Base-by-base conservation (phyloP, 1,284 basidiomycete genomes). In the Anthracocystis walkeri region DNA sequence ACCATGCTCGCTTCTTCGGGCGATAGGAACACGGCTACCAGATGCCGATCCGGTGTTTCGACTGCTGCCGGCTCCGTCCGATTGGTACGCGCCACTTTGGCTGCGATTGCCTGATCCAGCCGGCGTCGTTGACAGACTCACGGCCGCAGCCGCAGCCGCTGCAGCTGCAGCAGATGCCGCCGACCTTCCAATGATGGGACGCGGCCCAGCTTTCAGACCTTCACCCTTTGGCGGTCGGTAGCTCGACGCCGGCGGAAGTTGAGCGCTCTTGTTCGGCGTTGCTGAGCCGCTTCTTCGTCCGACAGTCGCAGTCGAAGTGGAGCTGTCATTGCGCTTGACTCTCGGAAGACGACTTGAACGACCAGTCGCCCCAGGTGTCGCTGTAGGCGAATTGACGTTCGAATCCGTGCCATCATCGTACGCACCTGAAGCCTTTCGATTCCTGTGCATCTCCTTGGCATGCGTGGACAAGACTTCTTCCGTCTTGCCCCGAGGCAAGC, bases 401-500 rank as follows among this genome's bases (percentile, higher is more conserved):
- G 58, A 51, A 12, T 67, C 65, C 10, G n/a, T 23, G 4, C 55
- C 51, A 20, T 61, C 56, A 27, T 70, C 58, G 25, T 52, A 58
- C 27, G 57, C 40, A 21, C 46, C 61, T 5, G 68, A 61, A 23
- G 44, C 16, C 38, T 71, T 75, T 6, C 66, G 62, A 23, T 48
- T 58, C 27, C 38, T 65, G 1, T 55, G 48, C 31, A 55, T 23
- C 31, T 65, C 57, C 48, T 61, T 68, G 29, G 46, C 58, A 27
- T 51, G 85, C 80, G 52, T 84, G 84, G 35, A 79, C 52, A 48
- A 74, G 79, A 53, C 56, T 33, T 80, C 81, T 51, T 80, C 81
- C 14, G 80, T 74, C 60, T 73, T 77, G 92, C 93, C 11, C 89
- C 90, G 84, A 93, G 93, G 12, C 92, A 93, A 44, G 92, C 90